Percentiles rank a stretch among this genome's conserved stretches.
Evolutionary conservation across 306 rosid species (phyloP).

Genomic region (Citrullus colocynthis): DNA sequence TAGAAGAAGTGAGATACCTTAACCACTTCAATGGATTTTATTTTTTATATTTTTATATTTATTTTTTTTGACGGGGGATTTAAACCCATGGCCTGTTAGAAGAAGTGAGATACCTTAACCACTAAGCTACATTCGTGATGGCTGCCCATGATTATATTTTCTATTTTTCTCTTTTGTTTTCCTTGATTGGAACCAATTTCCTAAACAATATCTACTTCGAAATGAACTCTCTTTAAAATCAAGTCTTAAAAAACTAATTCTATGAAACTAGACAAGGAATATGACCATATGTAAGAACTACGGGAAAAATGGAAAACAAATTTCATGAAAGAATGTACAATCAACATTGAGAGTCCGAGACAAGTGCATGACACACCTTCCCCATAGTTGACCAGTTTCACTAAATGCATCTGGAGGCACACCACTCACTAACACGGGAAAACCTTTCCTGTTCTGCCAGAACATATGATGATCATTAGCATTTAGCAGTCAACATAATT

Average conservation of each 20-base stretch:
- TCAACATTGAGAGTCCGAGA: not conserved
- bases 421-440: conserved; percentile 84
- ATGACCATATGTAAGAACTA: not conserved
- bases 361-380: conserved; percentile 37
- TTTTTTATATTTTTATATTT: too few relatives aligned
- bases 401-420: conserved; percentile 98
- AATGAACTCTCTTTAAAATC: not conserved
- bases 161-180: not conserved
- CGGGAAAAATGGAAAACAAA: not conserved
- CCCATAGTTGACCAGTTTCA: conserved; percentile 97
- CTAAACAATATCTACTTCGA: not conserved
- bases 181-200: not conserved
- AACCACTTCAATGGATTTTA: not conserved
- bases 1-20: too few relatives aligned
- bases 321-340: not conserved
- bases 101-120: not conserved
- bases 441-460: conserved; percentile 68
- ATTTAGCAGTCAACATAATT: not conserved
- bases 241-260: not conserved
- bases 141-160: not conserved
- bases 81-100: not conserved
- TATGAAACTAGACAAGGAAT: not conserved
- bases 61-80: not conserved
- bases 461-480: conserved; percentile 12
- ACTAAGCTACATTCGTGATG: not conserved